Percentiles rank a stretch among this genome's conserved stretches.
phyloP scores from a whole-genome alignment of 2,329 filamentous ascomycete genomes.

The Aureobasidium sp. region DNA sequence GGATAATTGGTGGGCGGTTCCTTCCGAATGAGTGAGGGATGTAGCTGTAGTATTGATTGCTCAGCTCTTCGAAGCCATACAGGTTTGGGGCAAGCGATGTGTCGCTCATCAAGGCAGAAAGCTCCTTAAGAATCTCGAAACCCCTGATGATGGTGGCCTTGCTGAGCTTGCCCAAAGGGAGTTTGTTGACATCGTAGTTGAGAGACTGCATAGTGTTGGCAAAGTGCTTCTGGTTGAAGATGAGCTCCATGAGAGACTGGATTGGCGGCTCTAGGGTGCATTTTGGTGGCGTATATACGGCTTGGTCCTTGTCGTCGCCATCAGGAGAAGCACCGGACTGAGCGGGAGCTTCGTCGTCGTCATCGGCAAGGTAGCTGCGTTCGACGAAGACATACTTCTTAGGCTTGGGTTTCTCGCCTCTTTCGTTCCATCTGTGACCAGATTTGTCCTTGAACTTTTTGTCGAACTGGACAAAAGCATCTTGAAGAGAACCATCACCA shows the following conservation, averaged over 20 bases:
- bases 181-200: slow-evolving; percentile 67
- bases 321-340: slow-evolving; percentile 24
- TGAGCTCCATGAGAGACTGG: slow-evolving; percentile 67
- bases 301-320: not conserved
- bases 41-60: slow-evolving; percentile 71
- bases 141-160: slow-evolving; percentile 68
- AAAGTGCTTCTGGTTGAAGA: slow-evolving; percentile 75
- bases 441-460: slow-evolving; percentile 54
- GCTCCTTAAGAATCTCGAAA: slow-evolving; percentile 68
- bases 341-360: slow-evolving; percentile 31
- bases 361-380: slow-evolving; percentile 65
- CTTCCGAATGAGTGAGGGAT: slow-evolving; percentile 80
- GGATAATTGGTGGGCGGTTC: slow-evolving; percentile 63
- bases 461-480: slow-evolving; percentile 41
- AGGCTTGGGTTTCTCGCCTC: slow-evolving; percentile 49
- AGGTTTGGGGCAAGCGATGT: slow-evolving; percentile 42
- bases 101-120: slow-evolving; percentile 60
- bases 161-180: slow-evolving; percentile 78
- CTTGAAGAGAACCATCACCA: slow-evolving; percentile 31
- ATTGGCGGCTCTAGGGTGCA: slow-evolving; percentile 55
- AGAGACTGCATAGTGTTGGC: slow-evolving; percentile 57
- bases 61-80: slow-evolving; percentile 54
- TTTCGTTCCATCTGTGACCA: slow-evolving; percentile 45
- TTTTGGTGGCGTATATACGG: slow-evolving; percentile 29
- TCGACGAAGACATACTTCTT: slow-evolving; percentile 75